A percentile compares a stretch with the other conserved stretches of the same genome.
These are phyloP conservation scores for Hibiscus mutabilis DNA, from an alignment of 345 rosid genomes.

Conservation along the genomic window DNA sequence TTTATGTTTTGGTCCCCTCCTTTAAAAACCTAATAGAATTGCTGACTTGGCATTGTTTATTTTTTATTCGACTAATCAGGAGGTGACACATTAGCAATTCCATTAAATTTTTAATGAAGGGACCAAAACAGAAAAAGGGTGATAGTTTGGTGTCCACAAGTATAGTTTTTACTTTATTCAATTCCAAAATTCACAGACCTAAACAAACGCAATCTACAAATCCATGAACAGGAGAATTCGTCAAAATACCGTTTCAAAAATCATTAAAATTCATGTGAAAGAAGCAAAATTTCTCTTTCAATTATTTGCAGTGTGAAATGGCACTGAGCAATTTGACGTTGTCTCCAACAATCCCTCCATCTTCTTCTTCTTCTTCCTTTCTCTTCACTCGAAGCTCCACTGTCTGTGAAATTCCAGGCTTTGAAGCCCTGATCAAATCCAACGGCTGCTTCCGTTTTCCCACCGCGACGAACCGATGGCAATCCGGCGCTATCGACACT, in stretches of 20 bases:
- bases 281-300: too few relatives aligned
- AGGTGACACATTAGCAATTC: too few relatives aligned
- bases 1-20: too few relatives aligned
- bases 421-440: slow-evolving; percentile 14
- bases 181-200: neutral
- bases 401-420: slow-evolving; percentile 18
- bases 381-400: slow-evolving; percentile 17
- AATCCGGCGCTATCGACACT: slow-evolving; percentile 35
- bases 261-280: neutral
- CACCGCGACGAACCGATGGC: slow-evolving; percentile 21
- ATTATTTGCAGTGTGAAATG: slow-evolving; percentile 14
- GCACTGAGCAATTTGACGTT: slow-evolving; percentile 18
- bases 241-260: neutral
- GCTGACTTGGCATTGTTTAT: too few relatives aligned
- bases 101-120: too few relatives aligned
- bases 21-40: too few relatives aligned
- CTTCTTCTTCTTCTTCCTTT: slow-evolving; percentile 25
- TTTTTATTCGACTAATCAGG: too few relatives aligned
- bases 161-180: too few relatives aligned
- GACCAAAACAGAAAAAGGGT: too few relatives aligned
- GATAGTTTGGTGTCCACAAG: too few relatives aligned
- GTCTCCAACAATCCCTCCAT: slow-evolving; percentile 14
- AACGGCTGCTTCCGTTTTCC: slow-evolving; percentile 3
- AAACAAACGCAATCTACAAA: neutral
- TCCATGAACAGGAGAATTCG: neutral